Evolutionary conservation across 2,329 filamentous ascomycete species (phyloP), one percentile per base, ranked within the genome.

Genomic region (Zopfia rhizophila): DNA sequence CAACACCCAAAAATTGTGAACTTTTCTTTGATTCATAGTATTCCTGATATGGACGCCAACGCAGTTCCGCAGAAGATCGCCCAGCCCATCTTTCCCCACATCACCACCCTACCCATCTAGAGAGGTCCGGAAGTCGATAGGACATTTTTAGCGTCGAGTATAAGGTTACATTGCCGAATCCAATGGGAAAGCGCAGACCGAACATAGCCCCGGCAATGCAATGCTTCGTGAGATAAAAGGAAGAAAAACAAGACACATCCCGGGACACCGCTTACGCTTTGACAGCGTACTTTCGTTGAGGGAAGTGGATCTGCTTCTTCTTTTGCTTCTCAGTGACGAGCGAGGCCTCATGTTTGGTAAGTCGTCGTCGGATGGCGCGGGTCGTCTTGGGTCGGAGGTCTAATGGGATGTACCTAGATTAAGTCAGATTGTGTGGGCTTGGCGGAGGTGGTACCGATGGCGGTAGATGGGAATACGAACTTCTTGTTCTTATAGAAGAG

Each of bases 401-500:
- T 77, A 99, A 91, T 62, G 94, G 94, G 61, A 91, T 82, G 86
- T 97, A 97, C 62, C 68, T 70, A 21, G 7, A 19, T 37, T 3
- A 12, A 53, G 56, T 70, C 61, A 69, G 65, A 58, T 32, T 39
- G 16, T 21, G 25, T 27, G 35, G 12, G 24, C 23, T 23, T 22
- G n/a, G 37, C 23, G 42, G 7, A 19, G 38, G 33, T 33, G 31
- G 45, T 36, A n/a, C n/a, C n/a, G n/a, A n/a, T n/a, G n/a, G n/a
- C n/a, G n/a, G n/a, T n/a, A n/a, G n/a, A n/a, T n/a, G n/a, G n/a
- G 35, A 43, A 25, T 38, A 69, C 68, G 60, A 58, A 70, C 86
- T 97, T 97, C 90, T 97, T 97, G 88, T 89, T 89, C 86, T 96
- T 95, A 88, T 99, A 99, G 89, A 97, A 97, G 66, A 97, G 85